Conservation (phyloP, 768 basidiomycete genomes). For the Chalciporus pseudorubinellus region DNA sequence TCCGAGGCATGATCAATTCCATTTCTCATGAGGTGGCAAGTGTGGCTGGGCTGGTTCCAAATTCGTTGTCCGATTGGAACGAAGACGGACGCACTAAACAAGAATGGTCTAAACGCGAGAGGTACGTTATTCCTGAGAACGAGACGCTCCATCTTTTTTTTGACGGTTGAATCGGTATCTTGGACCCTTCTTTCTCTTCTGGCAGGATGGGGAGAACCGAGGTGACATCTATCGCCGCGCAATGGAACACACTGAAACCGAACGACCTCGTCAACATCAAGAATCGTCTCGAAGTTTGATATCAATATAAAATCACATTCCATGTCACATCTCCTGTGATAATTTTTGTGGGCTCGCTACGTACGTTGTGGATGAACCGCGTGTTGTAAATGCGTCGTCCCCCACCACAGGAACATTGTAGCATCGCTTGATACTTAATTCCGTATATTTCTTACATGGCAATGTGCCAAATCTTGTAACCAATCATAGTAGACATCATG, state of each 20-base stretch:
- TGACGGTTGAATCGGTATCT: conserved; percentile 8
- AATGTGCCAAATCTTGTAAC: conserved; percentile 8
- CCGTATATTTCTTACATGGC: conserved; percentile 2
- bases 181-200: neutral
- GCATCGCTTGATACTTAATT: too few relatives aligned
- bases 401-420: neutral
- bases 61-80: conserved; percentile 48
- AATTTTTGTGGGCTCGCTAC: conserved; percentile 10
- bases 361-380: neutral
- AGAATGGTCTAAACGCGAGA: conserved; percentile 61
- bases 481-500: neutral
- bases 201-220: conserved; percentile 54
- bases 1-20: conserved; percentile 52
- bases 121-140: conserved; percentile 34
- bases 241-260: conserved; percentile 49
- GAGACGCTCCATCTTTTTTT: conserved; percentile 3
- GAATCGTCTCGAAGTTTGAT: conserved; percentile 51
- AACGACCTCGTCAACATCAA: conserved; percentile 56
- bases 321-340: conserved; percentile 16
- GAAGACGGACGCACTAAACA: conserved; percentile 46
- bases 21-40: conserved; percentile 41
- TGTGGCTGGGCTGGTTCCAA: conserved; percentile 29
- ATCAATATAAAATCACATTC: conserved; percentile 12
- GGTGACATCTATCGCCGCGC: conserved; percentile 46
- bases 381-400: neutral